These are phyloP conservation scores for Metarhizium humberi DNA, from an alignment of 2,329 filamentous ascomycete species.

Conservation along the genomic window DNA sequence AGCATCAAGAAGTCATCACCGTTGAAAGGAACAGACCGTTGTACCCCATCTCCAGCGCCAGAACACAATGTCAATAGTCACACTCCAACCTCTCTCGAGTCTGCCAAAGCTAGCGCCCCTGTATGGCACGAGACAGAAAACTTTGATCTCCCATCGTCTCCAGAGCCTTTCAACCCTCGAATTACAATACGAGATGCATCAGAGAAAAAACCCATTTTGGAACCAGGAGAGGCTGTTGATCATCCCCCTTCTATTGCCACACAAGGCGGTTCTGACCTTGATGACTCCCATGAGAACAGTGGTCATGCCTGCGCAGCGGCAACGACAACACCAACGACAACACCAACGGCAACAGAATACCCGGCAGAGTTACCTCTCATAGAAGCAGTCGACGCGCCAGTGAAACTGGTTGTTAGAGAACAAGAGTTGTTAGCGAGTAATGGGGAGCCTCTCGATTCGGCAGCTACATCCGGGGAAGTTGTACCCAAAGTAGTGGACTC, in stretches of 20 bases:
- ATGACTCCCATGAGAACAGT: background rate
- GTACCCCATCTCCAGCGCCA: background rate
- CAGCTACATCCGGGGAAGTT: background rate
- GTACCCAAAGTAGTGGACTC: background rate
- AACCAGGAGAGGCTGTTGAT: background rate
- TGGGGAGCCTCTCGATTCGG: background rate
- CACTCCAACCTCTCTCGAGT: background rate
- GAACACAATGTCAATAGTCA: background rate
- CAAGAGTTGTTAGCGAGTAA: background rate
- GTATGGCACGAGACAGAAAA: background rate
- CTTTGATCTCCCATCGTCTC: slow-evolving; percentile 6
- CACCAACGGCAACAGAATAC: background rate
- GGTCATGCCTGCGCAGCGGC: background rate
- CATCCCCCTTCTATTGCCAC: background rate
- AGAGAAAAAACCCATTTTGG: background rate
- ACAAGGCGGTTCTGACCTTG: background rate
- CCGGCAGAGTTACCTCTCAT: background rate
- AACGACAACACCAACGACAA: background rate
- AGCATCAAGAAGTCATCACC: background rate
- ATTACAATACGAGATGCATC: background rate
- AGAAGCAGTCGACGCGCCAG: background rate
- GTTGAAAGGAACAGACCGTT: background rate
- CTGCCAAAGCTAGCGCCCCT: background rate
- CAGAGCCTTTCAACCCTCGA: background rate
- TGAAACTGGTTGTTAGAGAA: background rate